Base-by-base conservation (phyloP, 2,329 filamentous ascomycete genomes). In the Colletotrichum godetiae region DNA sequence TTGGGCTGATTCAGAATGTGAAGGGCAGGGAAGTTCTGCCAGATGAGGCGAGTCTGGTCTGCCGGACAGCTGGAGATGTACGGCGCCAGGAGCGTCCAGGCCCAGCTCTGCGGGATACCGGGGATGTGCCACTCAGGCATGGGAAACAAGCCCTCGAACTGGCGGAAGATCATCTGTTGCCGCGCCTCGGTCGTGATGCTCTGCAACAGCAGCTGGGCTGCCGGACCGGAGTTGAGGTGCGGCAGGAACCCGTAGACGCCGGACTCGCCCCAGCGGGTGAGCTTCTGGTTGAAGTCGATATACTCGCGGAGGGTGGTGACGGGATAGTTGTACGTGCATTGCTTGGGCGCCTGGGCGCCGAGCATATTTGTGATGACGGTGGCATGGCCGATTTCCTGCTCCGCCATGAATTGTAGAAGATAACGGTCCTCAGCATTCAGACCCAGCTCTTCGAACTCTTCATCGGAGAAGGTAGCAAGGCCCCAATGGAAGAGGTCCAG, bases 281-380 rank as follows among this genome's bases (percentile, higher is more conserved):
- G 84, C 82, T 95, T 95, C 83, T 96, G 93, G 82, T 90, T 92
- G 84, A 97, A 97, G 84, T 97, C 94, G 78, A 97, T 86, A 79
- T 91, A 96, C 81, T 97, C 94, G 67, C 87, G 89, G 0, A 96
- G 91, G 37, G 90, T 95, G 68, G 85, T 89, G 79, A 91, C 94
- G 1, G 94, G 94, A 80, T 97, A 97, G 84, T 95, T 91, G 86
- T 97, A 97, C 0, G 88, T 92, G 85, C 94, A 97, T 80, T 95
- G 92, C 66, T 88, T 87, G 0, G 94, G 93, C 0, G 94, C 92
- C 72, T 90, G 78, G 0, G 87, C 82, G 11, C 94, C 94, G 1
- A 97, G 90, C 83, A 97, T 93, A 84, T 95, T 95, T 79, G 88
- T 90, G 46, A 97, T 81, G 3, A 95, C 85, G 0, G 93, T 95